Evolutionary conservation across 2,329 filamentous ascomycete genomes (phyloP).

Genomic region (Penicillium expansum): DNA sequence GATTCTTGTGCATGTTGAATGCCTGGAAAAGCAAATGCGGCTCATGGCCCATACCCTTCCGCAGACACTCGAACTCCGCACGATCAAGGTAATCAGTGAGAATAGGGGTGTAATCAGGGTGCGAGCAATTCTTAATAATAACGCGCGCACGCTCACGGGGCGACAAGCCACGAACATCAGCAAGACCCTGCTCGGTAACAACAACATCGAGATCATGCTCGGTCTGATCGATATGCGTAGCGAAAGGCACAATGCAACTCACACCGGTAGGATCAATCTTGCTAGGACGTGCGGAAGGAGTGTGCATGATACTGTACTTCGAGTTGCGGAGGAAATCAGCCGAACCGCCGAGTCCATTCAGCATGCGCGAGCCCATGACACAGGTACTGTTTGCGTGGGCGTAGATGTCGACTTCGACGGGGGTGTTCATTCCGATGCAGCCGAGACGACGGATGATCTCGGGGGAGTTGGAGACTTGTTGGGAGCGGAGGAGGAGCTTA

Average conservation of each 20-base stretch:
- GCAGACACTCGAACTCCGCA: constrained; percentile 80
- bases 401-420: constrained; percentile 91
- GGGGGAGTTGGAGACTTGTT: constrained; percentile 83
- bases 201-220: constrained; percentile 91
- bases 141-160: constrained; percentile 77
- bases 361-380: constrained; percentile 83
- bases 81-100: constrained; percentile 78
- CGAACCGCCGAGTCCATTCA: constrained; percentile 78
- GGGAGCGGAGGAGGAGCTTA: constrained; percentile 81
- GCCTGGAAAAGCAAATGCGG: constrained; percentile 81
- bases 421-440: constrained; percentile 92
- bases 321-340: constrained; percentile 76
- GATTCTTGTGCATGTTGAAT: constrained; percentile 85
- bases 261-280: constrained; percentile 82
- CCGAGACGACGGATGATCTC: constrained; percentile 86
- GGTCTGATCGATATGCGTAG: constrained; percentile 87
- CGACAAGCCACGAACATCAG: constrained; percentile 77
- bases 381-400: constrained; percentile 89
- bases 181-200: constrained; percentile 74
- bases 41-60: constrained; percentile 86
- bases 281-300: constrained; percentile 72
- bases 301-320: constrained; percentile 94
- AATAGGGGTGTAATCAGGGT: constrained; percentile 81
- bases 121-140: constrained; percentile 83
- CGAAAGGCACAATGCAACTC: constrained; percentile 89